These are phyloP conservation scores for Phytophthora lateralis DNA, from an alignment of 352 stramenopile genomes.

Conservation along the genomic window DNA sequence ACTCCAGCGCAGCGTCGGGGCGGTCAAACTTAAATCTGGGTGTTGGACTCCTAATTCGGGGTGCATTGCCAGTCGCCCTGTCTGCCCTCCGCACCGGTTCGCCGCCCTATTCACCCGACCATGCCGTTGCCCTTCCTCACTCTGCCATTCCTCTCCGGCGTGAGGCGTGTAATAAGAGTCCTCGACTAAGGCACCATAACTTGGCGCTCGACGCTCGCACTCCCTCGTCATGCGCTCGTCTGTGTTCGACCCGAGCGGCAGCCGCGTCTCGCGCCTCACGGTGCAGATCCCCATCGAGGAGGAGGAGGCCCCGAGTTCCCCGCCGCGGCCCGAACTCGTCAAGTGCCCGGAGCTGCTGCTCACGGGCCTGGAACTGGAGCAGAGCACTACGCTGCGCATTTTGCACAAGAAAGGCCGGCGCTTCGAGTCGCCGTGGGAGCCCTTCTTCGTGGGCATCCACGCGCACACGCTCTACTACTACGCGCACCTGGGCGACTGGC, in stretches of 20 bases:
- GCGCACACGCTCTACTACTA: slow-evolving; percentile 73
- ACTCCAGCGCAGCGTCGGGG: slow-evolving; percentile 14
- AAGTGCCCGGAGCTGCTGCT: slow-evolving; percentile 60
- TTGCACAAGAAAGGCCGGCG: slow-evolving; percentile 70
- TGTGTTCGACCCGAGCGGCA: slow-evolving; percentile 26
- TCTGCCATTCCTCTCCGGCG: slow-evolving; percentile 22
- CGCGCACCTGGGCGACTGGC: slow-evolving; percentile 52
- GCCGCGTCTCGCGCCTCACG: slow-evolving; percentile 13
- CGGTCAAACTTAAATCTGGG: neutral
- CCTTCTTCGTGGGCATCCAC: slow-evolving; percentile 65
- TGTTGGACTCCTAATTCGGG: neutral
- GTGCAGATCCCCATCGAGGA: slow-evolving; percentile 23
- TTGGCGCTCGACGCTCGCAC: no score
- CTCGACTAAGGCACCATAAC: slow-evolving; percentile 2
- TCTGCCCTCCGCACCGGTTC: neutral
- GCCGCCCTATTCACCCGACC: slow-evolving; percentile 19
- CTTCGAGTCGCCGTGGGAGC: slow-evolving; percentile 69
- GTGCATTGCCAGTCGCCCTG: neutral
- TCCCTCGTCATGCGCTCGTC: slow-evolving; percentile 12
- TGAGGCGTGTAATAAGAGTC: no score
- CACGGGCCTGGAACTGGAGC: slow-evolving; percentile 51
- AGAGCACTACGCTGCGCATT: slow-evolving; percentile 43
- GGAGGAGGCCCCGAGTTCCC: slow-evolving; percentile 1
- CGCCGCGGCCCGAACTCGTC: slow-evolving; percentile 24
- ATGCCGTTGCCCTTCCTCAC: slow-evolving; percentile 17